phyloP scores from a whole-genome alignment of 2,329 filamentous ascomycete species.

The Diaporthe capsici region DNA sequence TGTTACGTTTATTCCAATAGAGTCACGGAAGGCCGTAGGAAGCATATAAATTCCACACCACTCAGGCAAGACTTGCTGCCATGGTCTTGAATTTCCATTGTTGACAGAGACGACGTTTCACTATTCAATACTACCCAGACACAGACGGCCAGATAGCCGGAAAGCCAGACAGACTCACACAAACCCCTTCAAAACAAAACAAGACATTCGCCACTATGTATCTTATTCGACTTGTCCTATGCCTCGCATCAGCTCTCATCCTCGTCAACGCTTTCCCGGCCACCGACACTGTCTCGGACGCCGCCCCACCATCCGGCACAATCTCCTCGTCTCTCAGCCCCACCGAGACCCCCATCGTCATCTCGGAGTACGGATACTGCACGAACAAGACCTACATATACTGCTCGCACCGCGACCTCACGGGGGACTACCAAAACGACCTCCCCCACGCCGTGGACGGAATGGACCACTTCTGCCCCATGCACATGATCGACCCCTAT shows the following conservation, averaged over 20 bases:
- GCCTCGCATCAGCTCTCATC: not conserved
- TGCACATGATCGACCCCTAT: not conserved
- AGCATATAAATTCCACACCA: not conserved
- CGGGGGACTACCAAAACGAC: not conserved
- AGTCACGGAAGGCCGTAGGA: not conserved
- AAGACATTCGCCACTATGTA: not conserved
- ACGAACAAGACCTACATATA: conserved; percentile 12
- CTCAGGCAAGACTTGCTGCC: not conserved
- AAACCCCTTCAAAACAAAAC: not conserved
- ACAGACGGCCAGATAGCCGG: not conserved
- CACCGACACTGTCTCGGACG: not conserved
- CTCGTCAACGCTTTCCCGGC: not conserved
- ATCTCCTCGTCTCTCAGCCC: not conserved
- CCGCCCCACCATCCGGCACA: not conserved
- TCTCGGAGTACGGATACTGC: not conserved
- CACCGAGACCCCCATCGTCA: not conserved
- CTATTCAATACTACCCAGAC: not conserved
- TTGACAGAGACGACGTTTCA: not conserved
- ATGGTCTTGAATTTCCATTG: not conserved
- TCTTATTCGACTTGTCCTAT: not conserved
- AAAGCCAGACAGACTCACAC: not conserved
- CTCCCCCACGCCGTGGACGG: not conserved
- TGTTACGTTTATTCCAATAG: no score
- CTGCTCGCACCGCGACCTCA: conserved; percentile 2
- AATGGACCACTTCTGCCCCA: not conserved